A percentile compares a stretch with the other conserved stretches of the same genome.
phyloP scores from a whole-genome alignment of 2,329 filamentous ascomycete genomes.

The Coniochaeta prunicola region DNA sequence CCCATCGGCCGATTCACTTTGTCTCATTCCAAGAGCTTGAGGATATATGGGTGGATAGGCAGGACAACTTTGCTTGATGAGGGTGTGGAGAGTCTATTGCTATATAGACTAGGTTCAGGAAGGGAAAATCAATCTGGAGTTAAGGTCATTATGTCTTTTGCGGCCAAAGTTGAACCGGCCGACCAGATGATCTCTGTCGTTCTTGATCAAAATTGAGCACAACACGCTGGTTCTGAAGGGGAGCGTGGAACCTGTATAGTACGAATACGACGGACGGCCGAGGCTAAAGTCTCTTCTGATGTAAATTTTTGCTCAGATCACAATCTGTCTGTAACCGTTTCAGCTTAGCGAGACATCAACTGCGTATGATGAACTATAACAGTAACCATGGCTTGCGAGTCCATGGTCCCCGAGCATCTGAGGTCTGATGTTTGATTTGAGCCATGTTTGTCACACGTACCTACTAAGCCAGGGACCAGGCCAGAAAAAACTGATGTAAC shows the following conservation, averaged over 20 bases:
- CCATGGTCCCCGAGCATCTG: no score
- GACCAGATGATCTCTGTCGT: not conserved
- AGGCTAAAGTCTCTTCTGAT: not conserved
- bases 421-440: no score
- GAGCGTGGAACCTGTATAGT: not conserved
- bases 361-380: not conserved
- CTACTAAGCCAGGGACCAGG: no score
- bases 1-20: constrained; percentile 92
- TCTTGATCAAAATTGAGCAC: not conserved
- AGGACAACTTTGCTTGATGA: constrained; percentile 81
- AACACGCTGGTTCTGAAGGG: not conserved
- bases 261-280: not conserved
- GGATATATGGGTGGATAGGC: constrained; percentile 90
- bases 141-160: not conserved
- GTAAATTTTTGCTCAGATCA: not conserved
- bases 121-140: not conserved
- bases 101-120: not conserved
- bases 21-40: constrained; percentile 95
- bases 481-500: no score
- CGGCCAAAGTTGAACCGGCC: not conserved
- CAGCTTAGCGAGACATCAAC: not conserved
- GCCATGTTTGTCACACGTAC: no score
- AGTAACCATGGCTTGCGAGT: not conserved
- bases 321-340: not conserved
- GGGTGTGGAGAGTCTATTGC: not conserved